Base-by-base conservation (phyloP, 2,329 filamentous ascomycete species). In the Neoscytalidium dimidiatum region DNA sequence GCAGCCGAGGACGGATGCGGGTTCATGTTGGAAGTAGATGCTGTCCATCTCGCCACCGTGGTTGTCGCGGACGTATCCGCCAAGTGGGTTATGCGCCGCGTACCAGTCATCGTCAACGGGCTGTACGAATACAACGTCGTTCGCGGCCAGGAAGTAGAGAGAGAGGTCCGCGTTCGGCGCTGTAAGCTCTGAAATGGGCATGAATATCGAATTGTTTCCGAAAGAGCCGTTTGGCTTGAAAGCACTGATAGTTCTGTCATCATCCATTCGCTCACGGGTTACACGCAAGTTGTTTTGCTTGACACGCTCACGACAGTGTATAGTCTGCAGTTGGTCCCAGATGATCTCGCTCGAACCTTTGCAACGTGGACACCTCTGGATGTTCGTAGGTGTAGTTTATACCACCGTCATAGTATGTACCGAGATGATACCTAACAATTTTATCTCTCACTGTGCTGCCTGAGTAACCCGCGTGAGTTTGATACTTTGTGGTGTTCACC, bases 61-160 rank as follows among this genome's bases (percentile, higher is more conserved):
- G 44, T 21, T 26, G 19, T 3, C 19, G 8, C n/a, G 1, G 2
- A 6, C n/a, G 11, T 11, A 11, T 28, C 21, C 9, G 21, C 44
- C 3, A n/a, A 19, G 13, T 4, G 19, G 11, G 13, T 19, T 17
- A 28, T 72, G 68, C 6, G 75, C 74, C 1, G 68, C 53, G 49
- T 74, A 76, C 70, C 73, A 73, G 3, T 73, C 72, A 62, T 78
- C 76, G 21, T 71, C 62, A 35, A 70, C 69, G 4, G 70, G 69
- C 6, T 68, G 52, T 2, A 56, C 46, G 65, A 73, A 78, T 5
- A 35, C 46, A 23, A 79, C 68, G 26, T 48, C 62, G 35, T 73
- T 74, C 3, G 69, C 61, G 6, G 69, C 67, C 3, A 79, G 68
- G 66, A 75, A 76, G 48, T 75, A 69, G 4, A 78, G 48, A 9